Evolutionary conservation across 129 eudicot genomes (phyloP), one percentile per base, ranked within the genome.

Genomic region (Ambrosia artemisiifolia): DNA sequence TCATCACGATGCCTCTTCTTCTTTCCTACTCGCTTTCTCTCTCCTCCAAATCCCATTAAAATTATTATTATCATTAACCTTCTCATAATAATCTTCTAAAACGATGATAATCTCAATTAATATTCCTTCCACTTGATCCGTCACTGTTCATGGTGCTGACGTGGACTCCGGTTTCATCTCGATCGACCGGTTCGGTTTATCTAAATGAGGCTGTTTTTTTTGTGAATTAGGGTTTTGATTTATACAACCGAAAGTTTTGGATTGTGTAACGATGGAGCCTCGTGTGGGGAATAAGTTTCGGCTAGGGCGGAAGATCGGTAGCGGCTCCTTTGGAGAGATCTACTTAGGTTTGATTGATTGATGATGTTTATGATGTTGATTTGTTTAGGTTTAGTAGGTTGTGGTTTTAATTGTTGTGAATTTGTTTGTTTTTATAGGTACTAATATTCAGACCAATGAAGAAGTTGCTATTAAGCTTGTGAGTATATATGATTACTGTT

Each of bases 301-400:
- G 65, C 73, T 93, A 36, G 98, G 98, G 55, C 87, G 95, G 24
- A 93, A 93, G 90, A 87, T 93, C 83, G 98, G 98, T 0, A 84
- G 92, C 35, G 98, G 98, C 50, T 93, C 98, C 1, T 93, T 93
- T 38, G 98, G 98, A 71, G 98, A 93, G 96, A 93, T 93, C 96
- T 90, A 94, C 74, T 83, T 90, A 14, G 99, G 99, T 89, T 46
- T 5, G 88, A 79, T 16, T 66, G 0, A 28, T 69, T 16, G 24
- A 51, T 65, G 49, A 44, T 54, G 51, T 44, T 73, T 24, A 36
- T 72, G 46, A 32, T 42, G 18, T 24, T 77, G 40, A 16, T 47
- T 34, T 12, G 20, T 8, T 36, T 7, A 7, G 30, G 61, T 28
- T 44, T 46, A 7, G 13, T 53, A 38, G 46, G 11, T 36, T 73